Conservation (phyloP, 768 basidiomycete species). For the Xanthoconium purpureum region DNA sequence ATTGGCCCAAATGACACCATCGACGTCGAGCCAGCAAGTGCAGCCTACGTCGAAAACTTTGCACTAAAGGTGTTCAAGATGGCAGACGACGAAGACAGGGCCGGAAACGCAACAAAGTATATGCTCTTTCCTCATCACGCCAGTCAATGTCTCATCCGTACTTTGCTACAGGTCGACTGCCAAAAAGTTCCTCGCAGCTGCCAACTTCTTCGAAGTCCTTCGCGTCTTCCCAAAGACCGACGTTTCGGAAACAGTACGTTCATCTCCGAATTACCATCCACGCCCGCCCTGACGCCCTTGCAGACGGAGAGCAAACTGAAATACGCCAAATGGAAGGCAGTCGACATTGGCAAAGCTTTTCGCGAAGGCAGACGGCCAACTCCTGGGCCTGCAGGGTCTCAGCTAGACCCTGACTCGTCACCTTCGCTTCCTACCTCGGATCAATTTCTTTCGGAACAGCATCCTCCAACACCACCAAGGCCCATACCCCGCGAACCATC, state of each 20-base stretch:
- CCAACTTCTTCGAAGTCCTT: conserved; percentile 91
- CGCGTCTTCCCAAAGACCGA: conserved; percentile 65
- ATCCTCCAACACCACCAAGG: conserved; percentile 16
- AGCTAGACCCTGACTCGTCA: conserved; percentile 23
- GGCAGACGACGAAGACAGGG: conserved; percentile 91
- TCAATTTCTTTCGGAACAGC: conserved; percentile 12
- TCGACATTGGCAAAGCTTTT: conserved; percentile 90
- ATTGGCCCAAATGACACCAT: conserved; percentile 77
- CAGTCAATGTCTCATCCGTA: conserved; percentile 4
- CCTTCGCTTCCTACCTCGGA: conserved; percentile 12
- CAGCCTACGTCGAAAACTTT: conserved; percentile 94
- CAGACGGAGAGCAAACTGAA: conserved; percentile 85
- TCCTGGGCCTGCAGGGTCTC: conserved; percentile 68
- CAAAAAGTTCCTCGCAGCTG: conserved; percentile 91
- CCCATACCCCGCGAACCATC: conserved; percentile 27
- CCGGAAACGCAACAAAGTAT: conserved; percentile 72
- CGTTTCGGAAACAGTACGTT: conserved; percentile 54
- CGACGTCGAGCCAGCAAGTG: conserved; percentile 75
- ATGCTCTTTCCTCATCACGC: conserved; percentile 13
- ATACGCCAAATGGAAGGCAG: conserved; percentile 97
- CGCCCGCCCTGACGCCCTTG: not conserved
- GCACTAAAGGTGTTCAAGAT: conserved; percentile 82
- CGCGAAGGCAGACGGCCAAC: conserved; percentile 87
- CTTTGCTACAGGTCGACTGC: conserved; percentile 71
- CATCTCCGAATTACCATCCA: not conserved